A percentile compares a stretch with the other conserved stretches of the same genome.
Conservation (phyloP, 2,329 filamentous ascomycete species). For the Colletotrichum salicis region DNA sequence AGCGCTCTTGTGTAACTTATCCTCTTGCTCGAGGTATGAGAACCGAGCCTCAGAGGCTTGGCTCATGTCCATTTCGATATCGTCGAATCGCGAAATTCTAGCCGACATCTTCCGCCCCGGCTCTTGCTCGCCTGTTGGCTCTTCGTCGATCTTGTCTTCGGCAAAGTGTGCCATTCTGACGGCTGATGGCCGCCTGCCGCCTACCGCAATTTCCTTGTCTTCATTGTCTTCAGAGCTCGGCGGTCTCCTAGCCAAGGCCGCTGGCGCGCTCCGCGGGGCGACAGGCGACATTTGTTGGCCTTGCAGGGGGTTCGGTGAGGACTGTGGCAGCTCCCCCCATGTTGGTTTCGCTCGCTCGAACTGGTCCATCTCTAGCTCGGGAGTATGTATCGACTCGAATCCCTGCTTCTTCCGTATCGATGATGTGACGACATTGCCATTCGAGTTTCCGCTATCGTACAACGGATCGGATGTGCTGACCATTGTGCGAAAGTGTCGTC, state of each 20-base stretch:
- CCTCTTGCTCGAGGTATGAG: slow-evolving; percentile 32
- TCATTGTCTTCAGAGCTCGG: background rate
- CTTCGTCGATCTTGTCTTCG: background rate
- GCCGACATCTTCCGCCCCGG: slow-evolving; percentile 25
- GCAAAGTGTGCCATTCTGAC: background rate
- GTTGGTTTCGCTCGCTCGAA: slow-evolving; percentile 26
- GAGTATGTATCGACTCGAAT: background rate
- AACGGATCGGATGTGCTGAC: slow-evolving; percentile 25
- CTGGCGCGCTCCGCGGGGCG: background rate
- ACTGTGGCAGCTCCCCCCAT: background rate
- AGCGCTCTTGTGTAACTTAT: slow-evolving; percentile 19
- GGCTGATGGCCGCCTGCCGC: background rate
- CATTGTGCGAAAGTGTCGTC: slow-evolving; percentile 37
- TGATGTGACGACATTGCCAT: slow-evolving; percentile 9
- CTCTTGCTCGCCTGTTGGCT: background rate
- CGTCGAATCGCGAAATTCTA: slow-evolving; percentile 25
- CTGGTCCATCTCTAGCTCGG: slow-evolving; percentile 23
- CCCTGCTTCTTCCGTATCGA: slow-evolving; percentile 28
- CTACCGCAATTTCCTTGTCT: background rate
- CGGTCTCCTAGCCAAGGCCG: background rate
- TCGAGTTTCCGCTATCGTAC: slow-evolving; percentile 9
- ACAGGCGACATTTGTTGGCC: background rate
- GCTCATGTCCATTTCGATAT: slow-evolving; percentile 26
- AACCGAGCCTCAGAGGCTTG: slow-evolving; percentile 32
- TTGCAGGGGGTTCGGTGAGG: background rate